Evolutionary conservation across 306 rosid species (phyloP).

Genomic region (Quercus alba): DNA sequence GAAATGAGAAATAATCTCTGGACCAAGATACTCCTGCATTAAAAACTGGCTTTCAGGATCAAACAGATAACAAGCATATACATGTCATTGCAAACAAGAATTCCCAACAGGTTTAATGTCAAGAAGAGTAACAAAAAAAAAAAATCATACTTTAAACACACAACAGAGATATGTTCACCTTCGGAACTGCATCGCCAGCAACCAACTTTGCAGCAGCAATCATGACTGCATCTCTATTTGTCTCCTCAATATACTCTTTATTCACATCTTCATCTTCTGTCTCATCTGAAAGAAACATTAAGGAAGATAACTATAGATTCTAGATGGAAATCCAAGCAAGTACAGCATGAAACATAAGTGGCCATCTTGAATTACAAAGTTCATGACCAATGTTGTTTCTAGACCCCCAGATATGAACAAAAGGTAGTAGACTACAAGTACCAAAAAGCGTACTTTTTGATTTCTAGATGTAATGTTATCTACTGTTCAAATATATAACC

Average conservation of each 20-base stretch:
- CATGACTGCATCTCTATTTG: slow-evolving; percentile 70
- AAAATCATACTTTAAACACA: not conserved
- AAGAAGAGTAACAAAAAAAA: slow-evolving; percentile 1
- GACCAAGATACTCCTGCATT: slow-evolving; percentile 83
- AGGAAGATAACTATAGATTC: slow-evolving; percentile 16
- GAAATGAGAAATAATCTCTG: slow-evolving; percentile 79
- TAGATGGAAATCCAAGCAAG: slow-evolving; percentile 9
- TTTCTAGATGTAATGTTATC: not conserved
- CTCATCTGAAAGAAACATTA: slow-evolving; percentile 53
- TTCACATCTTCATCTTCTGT: slow-evolving; percentile 74
- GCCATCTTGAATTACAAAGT: slow-evolving; percentile 13
- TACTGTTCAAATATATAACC: not conserved
- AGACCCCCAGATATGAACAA: slow-evolving; percentile 9
- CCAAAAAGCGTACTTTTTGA: not conserved
- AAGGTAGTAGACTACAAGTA: not conserved
- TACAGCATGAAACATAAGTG: not conserved
- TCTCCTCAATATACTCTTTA: slow-evolving; percentile 77
- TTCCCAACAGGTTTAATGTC: not conserved
- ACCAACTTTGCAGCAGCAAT: slow-evolving; percentile 76
- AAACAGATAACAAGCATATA: not conserved
- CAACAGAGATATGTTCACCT: slow-evolving; percentile 42
- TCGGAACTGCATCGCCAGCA: slow-evolving; percentile 53
- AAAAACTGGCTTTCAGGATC: slow-evolving; percentile 16
- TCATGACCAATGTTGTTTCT: slow-evolving; percentile 2
- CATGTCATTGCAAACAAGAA: not conserved